phyloP scores from a whole-genome alignment of 2,329 filamentous ascomycete genomes.

The Fusarium duplospermum region DNA sequence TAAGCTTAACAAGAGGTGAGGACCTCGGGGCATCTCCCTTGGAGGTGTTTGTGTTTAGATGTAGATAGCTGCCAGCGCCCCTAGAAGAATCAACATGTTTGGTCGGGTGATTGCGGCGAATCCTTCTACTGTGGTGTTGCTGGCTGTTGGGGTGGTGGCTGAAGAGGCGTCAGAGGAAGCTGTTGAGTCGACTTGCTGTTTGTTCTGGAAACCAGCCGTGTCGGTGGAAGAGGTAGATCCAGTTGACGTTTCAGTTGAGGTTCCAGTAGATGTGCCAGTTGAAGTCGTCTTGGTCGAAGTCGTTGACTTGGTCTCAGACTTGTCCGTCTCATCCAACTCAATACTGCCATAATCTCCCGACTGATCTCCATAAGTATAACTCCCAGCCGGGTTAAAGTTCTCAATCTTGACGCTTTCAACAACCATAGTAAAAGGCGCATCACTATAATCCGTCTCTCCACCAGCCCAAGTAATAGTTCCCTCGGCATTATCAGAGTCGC shows the following conservation, averaged over 20 bases:
- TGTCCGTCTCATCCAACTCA: slow-evolving; percentile 28
- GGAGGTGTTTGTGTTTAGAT: neutral
- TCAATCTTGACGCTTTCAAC: slow-evolving; percentile 60
- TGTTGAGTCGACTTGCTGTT: slow-evolving; percentile 9
- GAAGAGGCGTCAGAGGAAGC: neutral
- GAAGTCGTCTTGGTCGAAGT: neutral
- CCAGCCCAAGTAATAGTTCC: slow-evolving; percentile 77
- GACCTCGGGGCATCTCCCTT: neutral
- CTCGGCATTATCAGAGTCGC: slow-evolving; percentile 54
- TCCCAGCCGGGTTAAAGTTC: slow-evolving; percentile 49
- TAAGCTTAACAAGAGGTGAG: slow-evolving; percentile 23
- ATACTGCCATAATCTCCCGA: slow-evolving; percentile 43
- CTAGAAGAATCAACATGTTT: slow-evolving; percentile 16
- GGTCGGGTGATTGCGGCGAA: slow-evolving; percentile 14
- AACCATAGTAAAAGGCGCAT: slow-evolving; percentile 70
- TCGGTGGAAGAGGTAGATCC: neutral
- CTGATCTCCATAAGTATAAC: slow-evolving; percentile 48
- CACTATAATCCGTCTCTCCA: slow-evolving; percentile 55
- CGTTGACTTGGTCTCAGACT: slow-evolving; percentile 3
- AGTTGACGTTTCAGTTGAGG: slow-evolving; percentile 7
- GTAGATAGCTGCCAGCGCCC: slow-evolving; percentile 5
- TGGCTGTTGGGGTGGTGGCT: slow-evolving; percentile 2
- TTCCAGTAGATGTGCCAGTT: slow-evolving; percentile 8
- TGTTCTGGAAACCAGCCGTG: slow-evolving; percentile 20
- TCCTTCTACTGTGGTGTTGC: neutral